Evolutionary conservation across 228 moss, liverwort and hornwort species (phyloP).

Genomic region (Sphagnum magellanicum): DNA sequence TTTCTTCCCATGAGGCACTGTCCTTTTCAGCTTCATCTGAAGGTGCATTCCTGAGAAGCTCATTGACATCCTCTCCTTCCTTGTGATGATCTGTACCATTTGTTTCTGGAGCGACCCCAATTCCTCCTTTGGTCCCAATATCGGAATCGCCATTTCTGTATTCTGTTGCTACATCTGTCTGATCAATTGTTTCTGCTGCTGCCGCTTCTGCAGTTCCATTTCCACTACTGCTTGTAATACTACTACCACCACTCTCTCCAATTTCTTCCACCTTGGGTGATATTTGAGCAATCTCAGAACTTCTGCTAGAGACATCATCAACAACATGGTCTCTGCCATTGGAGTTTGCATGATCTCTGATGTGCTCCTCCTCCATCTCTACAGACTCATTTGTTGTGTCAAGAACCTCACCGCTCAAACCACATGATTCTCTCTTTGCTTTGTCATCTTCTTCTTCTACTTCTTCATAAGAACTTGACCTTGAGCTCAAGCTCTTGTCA

Average conservation of each 20-base stretch:
- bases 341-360: background rate
- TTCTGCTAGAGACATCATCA: background rate
- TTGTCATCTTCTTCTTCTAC: background rate
- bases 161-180: background rate
- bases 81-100: background rate
- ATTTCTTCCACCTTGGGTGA: background rate
- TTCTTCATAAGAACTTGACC: background rate
- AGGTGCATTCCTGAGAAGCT: background rate
- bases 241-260: background rate
- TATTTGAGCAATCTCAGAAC: background rate
- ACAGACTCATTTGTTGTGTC: background rate
- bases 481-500: too few species aligned
- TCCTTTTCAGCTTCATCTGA: too few species aligned
- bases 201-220: background rate
- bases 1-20: too few species aligned
- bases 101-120: background rate
- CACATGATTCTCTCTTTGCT: background rate
- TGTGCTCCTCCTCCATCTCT: background rate
- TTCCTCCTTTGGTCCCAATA: background rate
- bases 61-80: background rate
- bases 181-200: background rate
- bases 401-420: background rate
- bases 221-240: background rate
- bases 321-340: background rate
- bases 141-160: background rate